Evolutionary conservation across 495 filamentous ascomycete species (phyloP), one percentile per base, ranked within the genome.

Genomic region (Xylaria telfairii): DNA sequence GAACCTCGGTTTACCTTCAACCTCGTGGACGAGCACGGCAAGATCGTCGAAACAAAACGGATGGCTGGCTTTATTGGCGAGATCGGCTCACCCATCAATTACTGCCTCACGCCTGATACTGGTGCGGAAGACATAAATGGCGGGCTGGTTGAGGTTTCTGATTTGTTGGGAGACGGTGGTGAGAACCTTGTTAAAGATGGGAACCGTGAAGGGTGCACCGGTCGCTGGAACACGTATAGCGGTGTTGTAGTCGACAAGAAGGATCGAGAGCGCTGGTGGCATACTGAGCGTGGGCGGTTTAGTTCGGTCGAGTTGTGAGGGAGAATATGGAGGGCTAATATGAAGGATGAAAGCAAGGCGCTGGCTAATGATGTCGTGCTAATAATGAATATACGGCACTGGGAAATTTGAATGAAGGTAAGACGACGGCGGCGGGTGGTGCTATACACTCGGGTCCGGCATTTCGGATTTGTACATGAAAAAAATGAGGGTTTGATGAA

Each of bases 21-120:
- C 47, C 83, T 92, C 8, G 79, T 87, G 3, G 83, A 90, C 63
- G 87, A 88, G 69, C 80, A 85, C 60, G 85, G 84, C 0, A 66
- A 37, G 2, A 49, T 81, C 1, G 59, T 77, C 15, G 84, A 88
- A 54, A 83, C 81, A 17, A 81, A 84, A 63, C 81, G 83, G 8
- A 74, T 92, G 5, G 85, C 83, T 4, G 85, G 84, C 0, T 93
- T 87, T 76, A 76, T 93, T 17, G 91, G 91, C 12, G 77, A 78
- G 6, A 77, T 88, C 44, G 85, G 81, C 61, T 87, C 83, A n/a
- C 76, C 78, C 65, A 87, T 93, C 30, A 67, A 72, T n/a, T 93
- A 93, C 68, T 81, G 78, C 15, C 76, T 93, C 17, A 75, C 81
- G 53, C 85, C 90, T 1, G 90, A 92, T 69, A 73, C 83, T 0